Base-by-base conservation (phyloP, 2,329 filamentous ascomycete species). In the Xylariales sp. region DNA sequence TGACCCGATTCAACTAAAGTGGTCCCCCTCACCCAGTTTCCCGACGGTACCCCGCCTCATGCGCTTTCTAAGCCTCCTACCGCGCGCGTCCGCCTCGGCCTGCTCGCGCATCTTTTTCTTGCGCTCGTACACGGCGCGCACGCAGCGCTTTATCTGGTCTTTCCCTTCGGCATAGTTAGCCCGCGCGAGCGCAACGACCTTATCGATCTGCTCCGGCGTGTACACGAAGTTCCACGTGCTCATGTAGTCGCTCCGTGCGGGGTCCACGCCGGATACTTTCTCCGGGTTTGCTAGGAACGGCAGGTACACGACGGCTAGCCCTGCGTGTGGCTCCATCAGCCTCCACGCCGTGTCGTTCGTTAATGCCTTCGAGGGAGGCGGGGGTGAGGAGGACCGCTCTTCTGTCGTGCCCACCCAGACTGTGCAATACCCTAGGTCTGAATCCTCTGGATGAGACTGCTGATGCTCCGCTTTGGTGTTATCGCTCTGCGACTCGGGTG, bases 141-240 rank as follows among this genome's bases (percentile, higher is more conserved):
- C 89, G 1, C 93, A 93, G 28, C 89, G 85, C 71, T 88, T 90
- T 23, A 96, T 93, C 79, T 92, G 89, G 64, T 93, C 91, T 57
- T 88, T 87, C 0, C 95, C 94, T 78, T 97, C 93, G 5, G 88
- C 85, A 73, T 93, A 99, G 79, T 99, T 99, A 10, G 93, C 93
- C 63, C 89, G 86, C 0, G 96, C 94, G 34, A 99, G 85, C 5
- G 87, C 85, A 1, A 97, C 91, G 0, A 97, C 93, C 32, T 88
- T 87, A 73, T 98, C 94, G 60, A 99, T 90, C 79, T 99, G 91
- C 65, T 96, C 90, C 0, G 94, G 91, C 1, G 92, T 97, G 79
- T 98, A 99, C 36, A 97, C 90, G 78, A 98, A 98, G 78, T 99
- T 99, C 96, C 96, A 99, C 0, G 96, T 99, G 73, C 90, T 93